Evolutionary conservation across 495 filamentous ascomycete genomes (phyloP).

Genomic region (Xylaria sp.): DNA sequence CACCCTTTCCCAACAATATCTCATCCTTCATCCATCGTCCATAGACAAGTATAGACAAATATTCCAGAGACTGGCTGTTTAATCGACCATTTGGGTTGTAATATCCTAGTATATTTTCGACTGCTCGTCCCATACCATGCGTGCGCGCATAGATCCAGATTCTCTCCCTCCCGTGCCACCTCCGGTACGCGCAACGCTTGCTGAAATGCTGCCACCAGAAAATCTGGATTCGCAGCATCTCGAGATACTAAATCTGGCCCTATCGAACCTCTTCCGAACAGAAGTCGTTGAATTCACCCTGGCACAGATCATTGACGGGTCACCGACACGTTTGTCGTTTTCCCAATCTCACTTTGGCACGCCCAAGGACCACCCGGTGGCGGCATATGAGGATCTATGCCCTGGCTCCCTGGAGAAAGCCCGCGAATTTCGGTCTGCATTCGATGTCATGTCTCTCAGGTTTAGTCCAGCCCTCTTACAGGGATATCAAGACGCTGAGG

Average conservation of each 20-base stretch:
- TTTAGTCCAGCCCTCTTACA: constrained; percentile 31
- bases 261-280: constrained; percentile 33
- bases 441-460: constrained; percentile 29
- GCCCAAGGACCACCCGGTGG: constrained; percentile 27
- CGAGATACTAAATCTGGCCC: constrained; percentile 30
- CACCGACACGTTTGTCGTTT: constrained; percentile 31
- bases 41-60: no score
- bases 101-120: not conserved
- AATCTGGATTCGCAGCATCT: constrained; percentile 23
- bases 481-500: constrained; percentile 33
- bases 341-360: constrained; percentile 1
- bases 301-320: constrained; percentile 45
- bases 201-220: constrained; percentile 4
- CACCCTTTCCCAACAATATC: not conserved
- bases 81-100: not conserved
- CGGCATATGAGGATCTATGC: constrained; percentile 36
- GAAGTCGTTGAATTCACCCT: constrained; percentile 39
- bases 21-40: not conserved
- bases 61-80: not conserved
- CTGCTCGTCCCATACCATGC: not conserved
- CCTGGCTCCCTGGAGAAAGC: constrained; percentile 34
- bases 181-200: constrained; percentile 10
- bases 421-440: constrained; percentile 26
- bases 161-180: not conserved
- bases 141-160: not conserved